Evolutionary conservation across 352 stramenopile genomes (phyloP), one percentile per base, ranked within the genome.

Genomic region (Lagenidium giganteum): DNA sequence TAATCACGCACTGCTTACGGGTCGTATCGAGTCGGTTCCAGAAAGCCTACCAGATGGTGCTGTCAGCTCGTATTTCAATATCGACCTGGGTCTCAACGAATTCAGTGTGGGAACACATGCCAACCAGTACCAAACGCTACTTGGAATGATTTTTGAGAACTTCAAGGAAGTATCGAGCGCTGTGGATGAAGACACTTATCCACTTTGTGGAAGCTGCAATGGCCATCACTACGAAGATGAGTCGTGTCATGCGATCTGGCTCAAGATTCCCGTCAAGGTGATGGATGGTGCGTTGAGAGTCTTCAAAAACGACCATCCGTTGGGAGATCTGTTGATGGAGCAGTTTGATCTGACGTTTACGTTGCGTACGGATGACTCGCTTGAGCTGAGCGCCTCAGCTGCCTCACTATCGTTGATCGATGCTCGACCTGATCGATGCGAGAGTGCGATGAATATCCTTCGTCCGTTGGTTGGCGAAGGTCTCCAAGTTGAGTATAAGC

Each of bases 61-160:
- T 17, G 32, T 84, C 8, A 90, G 75, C 56, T 85, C 75, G 12
- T 89, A 78, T 34, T 57, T 84, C 30, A 65, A 65, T 8, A 39
- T 94, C 34, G 78, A 68, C 47, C 37, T 95, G 37, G 72, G 63
- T 9, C 21, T 95, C 29, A 93, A 93, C 24, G 83, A 95, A 39
- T 53, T 92, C 21, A 93, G 74, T 40, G 56, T 95, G 18, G 70
- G 70, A 18, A 61, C 72, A 12, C 68, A 48, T 0, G 50, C 60
- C 14, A 64, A 85, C 22, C 78, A 93, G 47, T 95, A 93, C 46
- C 61, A 43, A 13, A 82, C 66, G 6, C 54, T 93, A 8, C 51
- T 93, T 24, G 80, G 76, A n/a, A 71, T 86, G 39, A 88, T 93
- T 21, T 92, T 83, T 39, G 83, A 95, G 36, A 95, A 95, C 33